Evolutionary conservation across 2,329 filamentous ascomycete species (phyloP).

Genomic region (Ophiostoma tasmaniense): DNA sequence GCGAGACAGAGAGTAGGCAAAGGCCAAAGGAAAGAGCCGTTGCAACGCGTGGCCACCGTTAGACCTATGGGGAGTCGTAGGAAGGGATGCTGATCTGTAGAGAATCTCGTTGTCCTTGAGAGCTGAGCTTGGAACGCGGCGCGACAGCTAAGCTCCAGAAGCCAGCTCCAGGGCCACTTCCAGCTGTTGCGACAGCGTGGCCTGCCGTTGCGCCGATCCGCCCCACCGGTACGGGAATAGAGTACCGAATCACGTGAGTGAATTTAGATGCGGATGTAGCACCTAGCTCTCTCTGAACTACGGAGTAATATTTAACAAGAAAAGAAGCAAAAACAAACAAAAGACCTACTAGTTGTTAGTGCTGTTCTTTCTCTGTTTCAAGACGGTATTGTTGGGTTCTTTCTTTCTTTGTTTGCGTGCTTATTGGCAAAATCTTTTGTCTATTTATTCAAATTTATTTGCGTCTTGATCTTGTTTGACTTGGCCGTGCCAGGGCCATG

Average conservation of each 20-base stretch:
- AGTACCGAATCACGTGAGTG: not conserved
- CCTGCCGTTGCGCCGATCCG: not conserved
- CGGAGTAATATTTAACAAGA: not conserved
- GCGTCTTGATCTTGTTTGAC: not conserved
- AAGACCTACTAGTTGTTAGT: not conserved
- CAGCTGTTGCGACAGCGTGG: not conserved
- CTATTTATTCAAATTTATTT: not conserved
- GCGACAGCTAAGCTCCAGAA: not conserved
- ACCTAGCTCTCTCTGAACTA: not conserved
- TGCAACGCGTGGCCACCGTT: not conserved
- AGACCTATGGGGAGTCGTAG: not conserved
- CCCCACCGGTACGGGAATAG: not conserved
- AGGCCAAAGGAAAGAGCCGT: not conserved
- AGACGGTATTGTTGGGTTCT: not conserved
- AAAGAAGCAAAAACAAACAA: not conserved
- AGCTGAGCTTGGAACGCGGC: not conserved
- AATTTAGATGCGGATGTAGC: not conserved
- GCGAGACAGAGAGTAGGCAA: too few species aligned
- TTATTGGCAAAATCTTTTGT: not conserved
- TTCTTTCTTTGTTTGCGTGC: not conserved
- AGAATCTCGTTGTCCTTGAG: not conserved
- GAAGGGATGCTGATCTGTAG: not conserved
- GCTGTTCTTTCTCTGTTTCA: slow-evolving; percentile 2
- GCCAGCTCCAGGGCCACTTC: not conserved
- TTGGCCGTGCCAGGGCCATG: not conserved